Evolutionary conservation across 352 stramenopile species (phyloP), one percentile per base, ranked within the genome.

Genomic region (Globisporangium orthogonon): DNA sequence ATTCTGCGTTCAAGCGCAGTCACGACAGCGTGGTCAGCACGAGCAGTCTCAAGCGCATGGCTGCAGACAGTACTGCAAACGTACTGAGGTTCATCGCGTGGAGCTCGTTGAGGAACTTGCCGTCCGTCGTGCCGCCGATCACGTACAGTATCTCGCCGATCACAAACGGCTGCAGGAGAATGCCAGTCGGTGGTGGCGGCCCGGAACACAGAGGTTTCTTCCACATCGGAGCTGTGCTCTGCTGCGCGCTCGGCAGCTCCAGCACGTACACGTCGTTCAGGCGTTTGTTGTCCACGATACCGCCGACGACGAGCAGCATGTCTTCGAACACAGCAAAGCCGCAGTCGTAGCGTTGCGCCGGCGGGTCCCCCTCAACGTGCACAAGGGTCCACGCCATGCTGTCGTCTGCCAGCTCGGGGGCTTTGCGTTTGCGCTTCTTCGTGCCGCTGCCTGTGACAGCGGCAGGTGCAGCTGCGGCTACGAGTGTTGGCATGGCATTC

Each of bases 91-190:
- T 66, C 17, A 86, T 54, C 40, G 62, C 58, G 18, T 86, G 74
- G 46, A 86, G 64, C 50, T 86, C 73, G 0, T 69, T 82, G 7
- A 82, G 69, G 50, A 80, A 83, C 55, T 83, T 86, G 30, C 76
- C 76, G 52, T 86, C 76, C 14, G 65, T 79, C 1, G 76, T 86
- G 46, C 73, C 71, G 13, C 76, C 76, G 46, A 86, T 82, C 33
- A 74, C 67, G 58, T 83, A 86, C 30, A 86, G 63, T 43, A 56
- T 61, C 30, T 82, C 67, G 10, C 56, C 52, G 18, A 86, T 60
- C 43, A 86, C 66, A 46, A 86, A 83, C 45, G 76, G 65, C 49
- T 86, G 76, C 11, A 86, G 66, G 52, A 86, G 58, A 28, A 69
- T 76, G 43, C 76, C 76, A 6, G 67, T 50, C 0, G 63, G 67